Evolutionary conservation across 352 stramenopile genomes (phyloP), one percentile per base, ranked within the genome.

Genomic region (Sclerospora graminicola): DNA sequence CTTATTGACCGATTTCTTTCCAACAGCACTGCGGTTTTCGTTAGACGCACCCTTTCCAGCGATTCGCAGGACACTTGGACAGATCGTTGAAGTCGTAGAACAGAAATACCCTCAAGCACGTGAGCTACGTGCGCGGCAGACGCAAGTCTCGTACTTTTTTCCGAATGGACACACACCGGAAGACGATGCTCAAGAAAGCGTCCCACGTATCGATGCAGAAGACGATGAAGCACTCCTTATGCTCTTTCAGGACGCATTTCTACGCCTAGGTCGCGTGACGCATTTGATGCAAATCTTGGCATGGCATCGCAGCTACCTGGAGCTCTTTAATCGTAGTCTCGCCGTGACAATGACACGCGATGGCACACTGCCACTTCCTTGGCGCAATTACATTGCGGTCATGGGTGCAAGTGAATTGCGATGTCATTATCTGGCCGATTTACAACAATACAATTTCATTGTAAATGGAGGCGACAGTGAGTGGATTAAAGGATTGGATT

Each of bases 401-500:
- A 90, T 93, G 77, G 82, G 79, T 7, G 54, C 75, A 16, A 72
- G 77, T 5, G 77, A 90, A 47, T 55, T 89, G 34, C 63, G 78
- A 1, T 93, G 82, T 32, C 63, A 89, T 48, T 93, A 93, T 51
- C 45, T 89, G 13, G 70, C 76, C 0, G 78, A 88, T 40, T 51
- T 89, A 21, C 63, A 89, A 31, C 77, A 91, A 55, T 80, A 88
- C 56, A 76, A 89, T 38, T 93, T 93, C 44, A 51, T 93, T 4
- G 74, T 89, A 1, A 89, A 89, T 45, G 75, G 69, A 35, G 82
- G 81, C 11, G 73, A 87, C 26, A 59, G 63, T 24, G 66, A 82
- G 55, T 93, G 82, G 82, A 71, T 89, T 46, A 81, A 84, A 52
- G 82, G 82, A 20, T 63, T 93, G 9, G 77, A 93, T 48, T 89